Evolutionary conservation across 2,329 filamentous ascomycete genomes (phyloP).

Genomic region (Fusarium sp.): DNA sequence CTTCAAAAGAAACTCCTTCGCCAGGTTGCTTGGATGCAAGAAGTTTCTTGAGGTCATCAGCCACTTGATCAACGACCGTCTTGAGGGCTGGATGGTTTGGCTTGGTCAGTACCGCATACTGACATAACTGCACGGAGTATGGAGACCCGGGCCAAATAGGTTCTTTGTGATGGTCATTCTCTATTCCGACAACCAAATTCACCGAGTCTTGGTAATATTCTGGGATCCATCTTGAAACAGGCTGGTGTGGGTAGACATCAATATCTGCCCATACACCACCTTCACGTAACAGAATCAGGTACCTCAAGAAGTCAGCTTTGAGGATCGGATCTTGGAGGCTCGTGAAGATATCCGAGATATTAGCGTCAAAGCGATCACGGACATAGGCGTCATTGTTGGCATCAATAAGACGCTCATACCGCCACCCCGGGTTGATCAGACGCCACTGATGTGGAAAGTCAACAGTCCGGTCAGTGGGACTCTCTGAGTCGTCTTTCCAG

Average conservation of each 20-base stretch:
- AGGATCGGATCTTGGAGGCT: conserved; percentile 64
- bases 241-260: conserved; percentile 74
- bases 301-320: conserved; percentile 72
- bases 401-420: conserved; percentile 50
- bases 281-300: conserved; percentile 73
- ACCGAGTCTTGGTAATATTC: conserved; percentile 62
- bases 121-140: conserved; percentile 81
- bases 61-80: conserved; percentile 75
- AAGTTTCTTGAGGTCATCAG: conserved; percentile 52
- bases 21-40: conserved; percentile 32
- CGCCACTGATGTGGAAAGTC: conserved; percentile 49
- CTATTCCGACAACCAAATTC: conserved; percentile 78
- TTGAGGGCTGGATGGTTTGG: conserved; percentile 76
- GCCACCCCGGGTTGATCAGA: conserved; percentile 45
- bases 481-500: conserved; percentile 50
- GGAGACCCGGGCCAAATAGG: conserved; percentile 66
- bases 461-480: conserved; percentile 47
- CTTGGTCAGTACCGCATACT: conserved; percentile 82
- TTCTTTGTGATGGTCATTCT: conserved; percentile 67
- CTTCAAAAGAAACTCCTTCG: conserved; percentile 43
- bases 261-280: conserved; percentile 80
- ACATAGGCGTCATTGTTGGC: conserved; percentile 59
- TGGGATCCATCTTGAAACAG: conserved; percentile 76
- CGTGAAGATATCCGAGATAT: conserved; percentile 63
- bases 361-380: conserved; percentile 73